phyloP scores from a whole-genome alignment of 2,329 filamentous ascomycete species.

The Aspergillus calidoustus region DNA sequence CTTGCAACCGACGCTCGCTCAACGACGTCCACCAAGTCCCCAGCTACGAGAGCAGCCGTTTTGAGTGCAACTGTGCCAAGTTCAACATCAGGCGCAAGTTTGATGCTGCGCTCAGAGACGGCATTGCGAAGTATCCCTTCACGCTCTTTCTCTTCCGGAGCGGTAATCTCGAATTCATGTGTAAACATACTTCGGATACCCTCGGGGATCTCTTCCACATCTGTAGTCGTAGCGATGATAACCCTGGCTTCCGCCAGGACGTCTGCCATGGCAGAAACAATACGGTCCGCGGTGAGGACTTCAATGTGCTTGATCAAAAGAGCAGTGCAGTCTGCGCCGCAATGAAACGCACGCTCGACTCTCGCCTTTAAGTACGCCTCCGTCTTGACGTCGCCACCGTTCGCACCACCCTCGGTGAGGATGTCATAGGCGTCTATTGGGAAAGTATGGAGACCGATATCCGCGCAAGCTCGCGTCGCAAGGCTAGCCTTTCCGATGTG shows the following conservation, averaged over 20 bases:
- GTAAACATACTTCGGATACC: conserved; percentile 89
- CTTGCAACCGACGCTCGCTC: conserved; percentile 84
- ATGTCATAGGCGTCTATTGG: conserved; percentile 91
- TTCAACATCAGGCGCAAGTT: conserved; percentile 82
- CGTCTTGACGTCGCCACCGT: conserved; percentile 89
- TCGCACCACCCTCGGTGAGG: conserved; percentile 84
- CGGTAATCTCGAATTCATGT: conserved; percentile 90
- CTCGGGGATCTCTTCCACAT: conserved; percentile 92
- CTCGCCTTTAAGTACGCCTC: conserved; percentile 87
- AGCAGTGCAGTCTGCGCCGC: conserved; percentile 80
- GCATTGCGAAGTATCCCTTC: conserved; percentile 84
- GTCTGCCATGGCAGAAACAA: conserved; percentile 82
- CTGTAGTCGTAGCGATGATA: conserved; percentile 89
- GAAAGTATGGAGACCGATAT: conserved; percentile 90
- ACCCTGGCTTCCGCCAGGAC: conserved; percentile 80
- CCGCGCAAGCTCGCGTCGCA: conserved; percentile 76
- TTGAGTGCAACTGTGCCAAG: conserved; percentile 86
- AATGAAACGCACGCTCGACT: conserved; percentile 85
- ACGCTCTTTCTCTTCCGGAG: conserved; percentile 89
- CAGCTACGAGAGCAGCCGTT: conserved; percentile 92
- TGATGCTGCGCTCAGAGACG: conserved; percentile 74
- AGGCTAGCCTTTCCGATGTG: conserved; percentile 90
- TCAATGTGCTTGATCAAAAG: conserved; percentile 90
- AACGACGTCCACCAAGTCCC: conserved; percentile 91
- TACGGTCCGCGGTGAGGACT: conserved; percentile 86